A percentile compares a stretch with the other conserved stretches of the same genome.
Evolutionary conservation across 2,329 filamentous ascomycete species (phyloP).

Genomic region (Penicillium sp.): DNA sequence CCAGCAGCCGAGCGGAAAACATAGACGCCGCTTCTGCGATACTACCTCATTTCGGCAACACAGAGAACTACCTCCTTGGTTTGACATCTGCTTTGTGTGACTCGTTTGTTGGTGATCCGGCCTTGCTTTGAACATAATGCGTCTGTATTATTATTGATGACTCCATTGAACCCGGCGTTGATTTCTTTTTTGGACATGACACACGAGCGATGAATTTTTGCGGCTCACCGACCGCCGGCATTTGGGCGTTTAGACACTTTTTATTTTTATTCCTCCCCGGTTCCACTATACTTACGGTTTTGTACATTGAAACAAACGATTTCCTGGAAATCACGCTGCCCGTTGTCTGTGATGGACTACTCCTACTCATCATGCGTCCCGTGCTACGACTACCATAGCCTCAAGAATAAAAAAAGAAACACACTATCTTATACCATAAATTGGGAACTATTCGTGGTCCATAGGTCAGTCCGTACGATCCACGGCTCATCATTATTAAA

Average conservation of each 20-base stretch:
- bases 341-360: too few species aligned
- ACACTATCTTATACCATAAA: too few species aligned
- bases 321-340: too few species aligned
- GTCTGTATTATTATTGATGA: conserved; percentile 26
- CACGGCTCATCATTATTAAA: too few species aligned
- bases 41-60: conserved; percentile 13
- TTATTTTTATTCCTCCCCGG: conserved; percentile 9
- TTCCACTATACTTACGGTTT: not conserved
- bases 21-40: not conserved
- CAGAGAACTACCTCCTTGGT: conserved; percentile 14
- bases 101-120: conserved; percentile 22
- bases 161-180: conserved; percentile 22
- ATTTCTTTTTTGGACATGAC: conserved; percentile 8
- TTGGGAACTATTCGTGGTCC: too few species aligned
- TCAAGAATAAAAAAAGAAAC: too few species aligned
- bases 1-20: not conserved
- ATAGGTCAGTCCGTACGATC: too few species aligned
- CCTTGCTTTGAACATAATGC: conserved; percentile 19
- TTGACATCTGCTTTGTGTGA: conserved; percentile 23
- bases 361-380: too few species aligned
- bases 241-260: conserved; percentile 12
- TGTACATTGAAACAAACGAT: not conserved
- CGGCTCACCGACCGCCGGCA: conserved; percentile 14
- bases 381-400: too few species aligned
- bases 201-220: conserved; percentile 11